Percentiles rank a stretch among this genome's conserved stretches.
Conservation (phyloP, 1,284 basidiomycete genomes). For the Irpex rosettiformis region DNA sequence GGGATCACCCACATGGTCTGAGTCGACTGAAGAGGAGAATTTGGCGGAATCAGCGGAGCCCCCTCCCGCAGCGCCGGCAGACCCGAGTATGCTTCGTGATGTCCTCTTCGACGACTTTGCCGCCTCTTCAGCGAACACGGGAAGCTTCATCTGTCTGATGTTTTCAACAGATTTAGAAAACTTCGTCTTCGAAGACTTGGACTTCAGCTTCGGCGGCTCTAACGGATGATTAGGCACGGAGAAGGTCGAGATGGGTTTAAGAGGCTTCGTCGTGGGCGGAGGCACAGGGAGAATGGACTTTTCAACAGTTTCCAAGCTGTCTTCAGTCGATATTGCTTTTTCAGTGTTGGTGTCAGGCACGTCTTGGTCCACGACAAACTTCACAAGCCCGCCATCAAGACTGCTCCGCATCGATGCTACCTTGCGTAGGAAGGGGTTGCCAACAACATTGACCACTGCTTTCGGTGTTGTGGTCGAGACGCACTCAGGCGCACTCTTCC, state of each 20-base stretch:
- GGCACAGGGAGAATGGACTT: constrained; percentile 10
- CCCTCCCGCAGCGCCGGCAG: background rate
- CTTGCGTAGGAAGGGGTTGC: constrained; percentile 9
- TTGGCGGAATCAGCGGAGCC: background rate
- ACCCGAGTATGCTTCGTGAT: background rate
- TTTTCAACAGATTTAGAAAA: background rate
- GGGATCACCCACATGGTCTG: background rate
- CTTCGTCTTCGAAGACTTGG: background rate
- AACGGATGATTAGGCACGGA: constrained; percentile 16
- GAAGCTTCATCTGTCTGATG: background rate
- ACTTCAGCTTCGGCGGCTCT: constrained; percentile 1
- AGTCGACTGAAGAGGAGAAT: background rate
- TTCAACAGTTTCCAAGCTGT: background rate
- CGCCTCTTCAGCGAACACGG: background rate
- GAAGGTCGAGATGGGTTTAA: constrained; percentile 35
- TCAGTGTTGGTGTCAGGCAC: background rate
- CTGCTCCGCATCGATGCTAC: background rate
- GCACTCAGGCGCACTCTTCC: background rate
- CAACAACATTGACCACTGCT: background rate
- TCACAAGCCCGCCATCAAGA: background rate
- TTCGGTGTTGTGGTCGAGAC: background rate
- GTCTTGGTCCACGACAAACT: background rate
- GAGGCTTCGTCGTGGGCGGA: constrained; percentile 20
- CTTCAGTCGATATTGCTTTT: background rate
- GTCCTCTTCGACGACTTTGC: background rate